A percentile compares a stretch with the other conserved stretches of the same genome.
Evolutionary conservation across 2,329 filamentous ascomycete genomes (phyloP).

Genomic region (Aspergillus sp.): DNA sequence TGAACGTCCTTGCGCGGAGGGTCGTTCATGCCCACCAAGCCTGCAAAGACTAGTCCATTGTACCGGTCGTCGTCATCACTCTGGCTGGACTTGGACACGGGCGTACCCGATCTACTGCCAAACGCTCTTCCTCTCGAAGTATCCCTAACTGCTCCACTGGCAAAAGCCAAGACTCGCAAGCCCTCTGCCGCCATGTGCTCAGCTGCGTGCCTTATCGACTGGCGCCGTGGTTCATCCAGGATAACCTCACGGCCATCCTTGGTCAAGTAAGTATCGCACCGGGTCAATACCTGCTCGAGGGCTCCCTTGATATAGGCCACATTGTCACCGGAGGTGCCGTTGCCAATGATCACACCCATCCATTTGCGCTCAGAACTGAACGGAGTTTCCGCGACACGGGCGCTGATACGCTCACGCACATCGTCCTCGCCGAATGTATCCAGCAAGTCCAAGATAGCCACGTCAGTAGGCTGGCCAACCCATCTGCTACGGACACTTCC

Average conservation of each 20-base stretch:
- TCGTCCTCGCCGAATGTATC: slow-evolving; percentile 92
- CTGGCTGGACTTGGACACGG: slow-evolving; percentile 33
- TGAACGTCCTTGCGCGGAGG: slow-evolving; percentile 89
- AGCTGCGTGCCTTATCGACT: slow-evolving; percentile 76
- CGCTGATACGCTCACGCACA: slow-evolving; percentile 81
- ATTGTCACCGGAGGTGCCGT: slow-evolving; percentile 59
- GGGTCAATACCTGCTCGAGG: slow-evolving; percentile 79
- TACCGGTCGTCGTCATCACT: slow-evolving; percentile 71
- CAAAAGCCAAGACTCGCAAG: slow-evolving; percentile 87
- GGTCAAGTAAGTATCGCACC: slow-evolving; percentile 88
- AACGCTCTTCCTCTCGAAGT: slow-evolving; percentile 47
- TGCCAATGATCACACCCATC: slow-evolving; percentile 92
- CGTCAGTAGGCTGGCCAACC: slow-evolving; percentile 95
- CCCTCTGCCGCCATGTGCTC: slow-evolving; percentile 87
- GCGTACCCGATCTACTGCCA: slow-evolving; percentile 57
- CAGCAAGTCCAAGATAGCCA: slow-evolving; percentile 91
- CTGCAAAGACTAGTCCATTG: slow-evolving; percentile 82
- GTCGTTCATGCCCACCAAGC: slow-evolving; percentile 95
- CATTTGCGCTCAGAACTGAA: slow-evolving; percentile 98
- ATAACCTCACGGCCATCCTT: slow-evolving; percentile 83
- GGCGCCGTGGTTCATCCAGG: slow-evolving; percentile 72
- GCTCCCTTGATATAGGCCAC: slow-evolving; percentile 95
- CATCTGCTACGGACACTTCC: slow-evolving; percentile 77
- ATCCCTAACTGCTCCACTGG: slow-evolving; percentile 71
- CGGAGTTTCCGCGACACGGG: slow-evolving; percentile 79